A percentile compares a stretch with the other conserved stretches of the same genome.
Conservation (phyloP, 345 rosid genomes). For the Jatropha curcas region DNA sequence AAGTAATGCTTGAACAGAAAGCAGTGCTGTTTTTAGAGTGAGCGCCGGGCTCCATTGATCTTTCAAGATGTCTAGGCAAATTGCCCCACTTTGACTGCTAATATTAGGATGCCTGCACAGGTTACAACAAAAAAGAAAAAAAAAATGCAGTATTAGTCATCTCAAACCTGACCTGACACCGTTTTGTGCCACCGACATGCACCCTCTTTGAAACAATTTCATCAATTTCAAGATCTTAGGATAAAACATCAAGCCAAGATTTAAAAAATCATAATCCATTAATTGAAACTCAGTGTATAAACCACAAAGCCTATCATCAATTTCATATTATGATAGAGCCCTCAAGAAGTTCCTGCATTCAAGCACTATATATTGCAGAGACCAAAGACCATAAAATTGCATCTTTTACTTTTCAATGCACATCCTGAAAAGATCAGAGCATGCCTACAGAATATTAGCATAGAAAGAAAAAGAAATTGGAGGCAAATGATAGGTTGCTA, state of each 20-base stretch:
- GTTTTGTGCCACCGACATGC: background rate
- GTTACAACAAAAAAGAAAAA: background rate
- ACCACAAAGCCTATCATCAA: background rate
- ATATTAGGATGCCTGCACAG: conserved; percentile 90
- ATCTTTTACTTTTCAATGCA: background rate
- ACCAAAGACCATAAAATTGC: background rate
- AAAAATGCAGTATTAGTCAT: background rate
- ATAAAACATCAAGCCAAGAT: background rate
- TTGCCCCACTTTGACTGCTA: conserved; percentile 99
- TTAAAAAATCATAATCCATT: background rate
- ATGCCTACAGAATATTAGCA: background rate
- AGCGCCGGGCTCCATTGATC: conserved; percentile 99
- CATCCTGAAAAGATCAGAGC: background rate
- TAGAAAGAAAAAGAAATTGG: background rate
- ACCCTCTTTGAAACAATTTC: background rate
- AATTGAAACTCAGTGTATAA: background rate
- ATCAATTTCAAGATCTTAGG: background rate
- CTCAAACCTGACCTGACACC: background rate
- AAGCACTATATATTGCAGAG: background rate
- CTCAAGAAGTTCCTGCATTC: background rate
- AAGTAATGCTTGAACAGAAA: conserved; percentile 89
- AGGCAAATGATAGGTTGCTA: background rate
- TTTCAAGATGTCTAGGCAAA: conserved; percentile 94
- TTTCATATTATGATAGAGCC: background rate
- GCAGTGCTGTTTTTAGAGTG: conserved; percentile 95